phyloP scores from a whole-genome alignment of 495 filamentous ascomycete genomes.

The Penicillium lagena region DNA sequence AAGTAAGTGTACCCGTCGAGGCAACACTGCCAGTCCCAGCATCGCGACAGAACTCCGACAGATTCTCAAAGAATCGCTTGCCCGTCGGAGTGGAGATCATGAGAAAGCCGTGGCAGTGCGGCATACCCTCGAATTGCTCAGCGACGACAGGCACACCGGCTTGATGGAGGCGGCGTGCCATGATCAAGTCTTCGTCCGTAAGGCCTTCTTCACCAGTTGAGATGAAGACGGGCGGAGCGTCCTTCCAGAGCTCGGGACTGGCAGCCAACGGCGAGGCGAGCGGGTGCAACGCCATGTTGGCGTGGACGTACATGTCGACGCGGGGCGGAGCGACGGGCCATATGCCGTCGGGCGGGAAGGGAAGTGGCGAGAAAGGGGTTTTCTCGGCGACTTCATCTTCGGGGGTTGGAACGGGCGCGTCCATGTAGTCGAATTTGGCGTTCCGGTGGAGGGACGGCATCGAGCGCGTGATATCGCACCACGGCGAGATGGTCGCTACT shows the following conservation, averaged over 20 bases:
- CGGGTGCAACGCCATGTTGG: slow-evolving; percentile 61
- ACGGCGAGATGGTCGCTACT: slow-evolving; percentile 58
- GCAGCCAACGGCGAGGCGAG: slow-evolving; percentile 65
- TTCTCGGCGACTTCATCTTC: slow-evolving; percentile 19
- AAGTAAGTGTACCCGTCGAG: slow-evolving; percentile 26
- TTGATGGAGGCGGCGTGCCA: slow-evolving; percentile 51
- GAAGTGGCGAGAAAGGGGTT: slow-evolving; percentile 13
- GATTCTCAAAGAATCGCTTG: slow-evolving; percentile 46
- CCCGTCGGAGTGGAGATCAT: slow-evolving; percentile 45
- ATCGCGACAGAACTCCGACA: slow-evolving; percentile 49
- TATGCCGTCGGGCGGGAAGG: slow-evolving; percentile 43
- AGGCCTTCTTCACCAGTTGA: slow-evolving; percentile 75
- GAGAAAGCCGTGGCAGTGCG: slow-evolving; percentile 72
- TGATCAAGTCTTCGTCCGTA: slow-evolving; percentile 60
- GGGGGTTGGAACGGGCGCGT: slow-evolving; percentile 21
- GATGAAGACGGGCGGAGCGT: slow-evolving; percentile 64
- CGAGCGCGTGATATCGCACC: slow-evolving; percentile 70
- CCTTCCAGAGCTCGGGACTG: slow-evolving; percentile 52
- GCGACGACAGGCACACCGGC: slow-evolving; percentile 61
- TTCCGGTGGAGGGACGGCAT: slow-evolving; percentile 64
- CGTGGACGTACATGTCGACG: slow-evolving; percentile 60
- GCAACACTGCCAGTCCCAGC: slow-evolving; percentile 24
- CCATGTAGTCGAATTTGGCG: slow-evolving; percentile 69
- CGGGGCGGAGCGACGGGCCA: slow-evolving; percentile 74
- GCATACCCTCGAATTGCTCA: slow-evolving; percentile 82